Base-by-base conservation (phyloP, 2,329 filamentous ascomycete genomes). In the Fusarium protoensiforme region DNA sequence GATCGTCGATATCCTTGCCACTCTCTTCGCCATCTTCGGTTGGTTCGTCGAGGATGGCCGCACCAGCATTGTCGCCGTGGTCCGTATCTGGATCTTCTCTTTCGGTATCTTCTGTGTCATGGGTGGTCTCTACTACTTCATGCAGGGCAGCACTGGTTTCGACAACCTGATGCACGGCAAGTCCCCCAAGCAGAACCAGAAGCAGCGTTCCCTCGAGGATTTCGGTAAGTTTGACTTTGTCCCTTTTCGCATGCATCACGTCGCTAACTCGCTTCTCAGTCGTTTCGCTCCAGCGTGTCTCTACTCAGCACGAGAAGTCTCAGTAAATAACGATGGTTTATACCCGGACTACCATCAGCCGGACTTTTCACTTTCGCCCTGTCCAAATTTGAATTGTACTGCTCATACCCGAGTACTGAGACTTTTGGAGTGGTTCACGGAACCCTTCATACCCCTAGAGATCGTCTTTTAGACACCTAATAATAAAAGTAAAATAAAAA, bases 151-250 rank as follows among this genome's bases (percentile, higher is more conserved):
- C 79, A 84, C 89, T 71, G 92, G 92, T 72, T 97, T 97, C 83
- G 93, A 97, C 85, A 96, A 96, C 86, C 88, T 97, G 73, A 96
- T 97, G 93, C 94, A 97, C 85, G 94, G 94, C 81, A 95, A 95
- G 87, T 93, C 91, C 72, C 90, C 91, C 75, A 94, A 95, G 88
- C 91, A 92, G 83, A 92, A 91, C 85, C 89, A 92, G 84, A 95
- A 94, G 89, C 93, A 96, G 86, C 89, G 94, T 78, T 94, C 92
- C 53, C 88, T 96, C 73, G 94, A 97, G 87, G 94, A 97, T 86
- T 97, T 97, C 80, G 91, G 92, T 94, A 91, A 89, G 92, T 88
- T 68, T 38, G 29, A 5, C n/a, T 27, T 14, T 54, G 18, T 14
- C 4, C 36, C 38, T n/a, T 65, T 54, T 9, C n/a, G 22, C 16